Evolutionary conservation across 345 rosid species (phyloP), one percentile per base, ranked within the genome.

Genomic region (Euphorbia pulcherrima): DNA sequence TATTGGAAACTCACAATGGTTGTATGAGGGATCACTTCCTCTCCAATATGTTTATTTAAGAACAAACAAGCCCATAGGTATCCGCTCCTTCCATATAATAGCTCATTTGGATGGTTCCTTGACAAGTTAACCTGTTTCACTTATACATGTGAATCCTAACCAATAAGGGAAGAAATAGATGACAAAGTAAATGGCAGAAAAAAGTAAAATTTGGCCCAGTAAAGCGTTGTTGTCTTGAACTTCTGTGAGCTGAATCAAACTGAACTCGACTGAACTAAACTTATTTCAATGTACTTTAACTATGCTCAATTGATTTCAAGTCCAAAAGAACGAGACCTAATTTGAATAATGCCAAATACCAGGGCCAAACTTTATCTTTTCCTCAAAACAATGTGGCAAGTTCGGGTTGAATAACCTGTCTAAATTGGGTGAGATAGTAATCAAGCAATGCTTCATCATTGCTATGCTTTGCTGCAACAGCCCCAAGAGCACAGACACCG

Each of bases 401-500:
- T 12, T 18, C 60, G 35, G 33, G 28, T 16, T 18, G 21, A 56
- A 60, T 46, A 37, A 75, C 78, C 74, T 60, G 67, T 35, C 46
- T 48, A 51, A 75, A 75, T 59, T 75, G 70, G 9, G 60, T 58
- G 37, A 75, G 73, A 60, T 69, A 69, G 71, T 75, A 39, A 75
- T 65, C 70, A 16, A 23, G 44, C 66, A 69, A 64, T 20, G 55
- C 59, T 46, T 74, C 47, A 68, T 74, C 78, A 74, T 69, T 69
- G 17, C 61, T 55, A 58, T 74, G 28, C 48, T 30, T 69, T 56
- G 78, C 78, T 26, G 78, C 78, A 1, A 64, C 78, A 48, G 78
- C 74, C 17, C 78, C 78, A 69, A 75, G 70, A 17, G 78, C 78
- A 58, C 74, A 75, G 52, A 69, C 67, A 50, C 78, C 78, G 0